phyloP scores from a whole-genome alignment of 768 basidiomycete genomes.

The Lactarius pseudohatsudake region DNA sequence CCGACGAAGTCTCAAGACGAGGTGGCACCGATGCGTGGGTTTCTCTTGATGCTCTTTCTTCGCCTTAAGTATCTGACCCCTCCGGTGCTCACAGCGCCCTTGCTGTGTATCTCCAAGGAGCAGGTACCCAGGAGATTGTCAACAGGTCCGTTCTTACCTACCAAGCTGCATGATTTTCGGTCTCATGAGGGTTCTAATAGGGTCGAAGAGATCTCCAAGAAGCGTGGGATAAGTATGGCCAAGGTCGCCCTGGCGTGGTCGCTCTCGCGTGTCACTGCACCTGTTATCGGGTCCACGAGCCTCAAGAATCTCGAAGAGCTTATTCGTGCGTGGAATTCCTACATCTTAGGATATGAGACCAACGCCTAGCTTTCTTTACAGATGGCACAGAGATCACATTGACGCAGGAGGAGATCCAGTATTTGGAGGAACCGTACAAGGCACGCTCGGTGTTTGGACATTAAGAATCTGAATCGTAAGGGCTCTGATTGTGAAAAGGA shows the following conservation, averaged over 20 bases:
- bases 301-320: conserved; percentile 25
- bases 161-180: neutral
- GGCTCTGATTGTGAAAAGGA: neutral
- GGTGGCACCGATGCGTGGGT: conserved; percentile 15
- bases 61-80: neutral
- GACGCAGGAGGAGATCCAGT: conserved; percentile 22
- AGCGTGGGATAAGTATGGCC: conserved; percentile 42
- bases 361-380: neutral
- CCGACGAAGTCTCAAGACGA: neutral
- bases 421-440: conserved; percentile 26
- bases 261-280: conserved; percentile 14
- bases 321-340: conserved; percentile 16
- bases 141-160: conserved; percentile 14
- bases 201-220: conserved; percentile 43
- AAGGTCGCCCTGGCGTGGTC: conserved; percentile 43
- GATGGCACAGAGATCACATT: conserved; percentile 18
- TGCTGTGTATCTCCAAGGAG: neutral
- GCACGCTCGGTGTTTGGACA: conserved; percentile 24
- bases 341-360: too few relatives aligned
- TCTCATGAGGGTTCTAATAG: conserved; percentile 26
- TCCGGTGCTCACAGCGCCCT: conserved; percentile 7
- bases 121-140: conserved; percentile 19
- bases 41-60: too few relatives aligned
- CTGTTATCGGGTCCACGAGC: conserved; percentile 24
- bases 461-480: neutral